phyloP scores from a whole-genome alignment of 257 asterid genomes.

The Asclepias syriaca region DNA sequence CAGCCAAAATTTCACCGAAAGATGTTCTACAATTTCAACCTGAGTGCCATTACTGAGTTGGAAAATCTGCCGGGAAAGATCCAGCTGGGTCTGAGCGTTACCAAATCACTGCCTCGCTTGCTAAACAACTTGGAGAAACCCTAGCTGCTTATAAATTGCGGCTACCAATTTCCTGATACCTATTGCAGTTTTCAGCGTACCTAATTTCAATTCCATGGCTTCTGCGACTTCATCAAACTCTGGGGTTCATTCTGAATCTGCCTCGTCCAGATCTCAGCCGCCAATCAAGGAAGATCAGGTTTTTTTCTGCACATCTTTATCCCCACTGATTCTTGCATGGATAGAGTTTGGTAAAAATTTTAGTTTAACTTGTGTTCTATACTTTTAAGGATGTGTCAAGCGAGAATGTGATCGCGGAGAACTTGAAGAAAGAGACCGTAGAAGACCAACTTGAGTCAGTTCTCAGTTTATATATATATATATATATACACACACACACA shows the following conservation, averaged over 20 bases:
- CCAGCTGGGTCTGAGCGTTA: not conserved
- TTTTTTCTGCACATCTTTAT: not conserved
- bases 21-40: not conserved
- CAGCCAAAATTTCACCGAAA: not conserved
- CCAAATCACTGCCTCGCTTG: not conserved
- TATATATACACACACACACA: too few species aligned
- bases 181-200: not conserved
- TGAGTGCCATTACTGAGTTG: not conserved
- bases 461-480: not conserved
- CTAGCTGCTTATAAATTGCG: not conserved
- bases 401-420: not conserved
- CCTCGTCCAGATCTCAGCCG: slow-evolving; percentile 9
- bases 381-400: slow-evolving; percentile 17
- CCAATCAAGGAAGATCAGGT: slow-evolving; percentile 26
- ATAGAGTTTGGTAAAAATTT: not conserved
- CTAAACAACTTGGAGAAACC: not conserved
- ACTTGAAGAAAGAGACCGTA: slow-evolving; percentile 8
- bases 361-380: not conserved
- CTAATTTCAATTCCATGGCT: slow-evolving; percentile 8
- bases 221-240: slow-evolving; percentile 21
- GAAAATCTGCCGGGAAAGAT: not conserved
- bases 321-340: not conserved
- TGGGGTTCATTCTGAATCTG: slow-evolving; percentile 19
- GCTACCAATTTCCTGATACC: not conserved
- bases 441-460: slow-evolving; percentile 9